phyloP scores from a whole-genome alignment of 2,329 filamentous ascomycete species.

The Calonectria pseudoreteaudii region DNA sequence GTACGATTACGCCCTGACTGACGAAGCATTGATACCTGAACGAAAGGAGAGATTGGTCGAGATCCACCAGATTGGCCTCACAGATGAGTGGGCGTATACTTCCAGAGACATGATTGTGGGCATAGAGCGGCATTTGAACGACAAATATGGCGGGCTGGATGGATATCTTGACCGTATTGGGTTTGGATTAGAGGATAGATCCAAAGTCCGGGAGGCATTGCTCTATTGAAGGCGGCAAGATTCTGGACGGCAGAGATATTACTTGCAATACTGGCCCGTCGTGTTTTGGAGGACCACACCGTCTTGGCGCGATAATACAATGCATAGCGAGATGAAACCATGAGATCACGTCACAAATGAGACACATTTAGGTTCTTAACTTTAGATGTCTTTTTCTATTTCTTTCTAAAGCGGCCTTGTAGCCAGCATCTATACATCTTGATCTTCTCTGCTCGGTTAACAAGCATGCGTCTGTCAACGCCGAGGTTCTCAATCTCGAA shows the following conservation, averaged over 20 bases:
- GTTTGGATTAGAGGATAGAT: constrained; percentile 59
- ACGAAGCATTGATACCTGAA: constrained; percentile 69
- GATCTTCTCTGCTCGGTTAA: constrained; percentile 88
- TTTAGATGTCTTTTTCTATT: constrained; percentile 50
- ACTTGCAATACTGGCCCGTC: background rate
- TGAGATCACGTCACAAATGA: background rate
- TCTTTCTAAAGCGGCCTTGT: constrained; percentile 84
- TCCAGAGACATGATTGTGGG: constrained; percentile 71
- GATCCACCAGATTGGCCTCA: constrained; percentile 76
- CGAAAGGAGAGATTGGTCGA: constrained; percentile 74
- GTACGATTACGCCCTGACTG: constrained; percentile 78
- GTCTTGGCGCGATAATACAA: too few relatives aligned
- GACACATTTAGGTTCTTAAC: background rate
- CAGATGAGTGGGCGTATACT: constrained; percentile 78
- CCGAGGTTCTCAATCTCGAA: constrained; percentile 85
- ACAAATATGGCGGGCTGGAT: constrained; percentile 74
- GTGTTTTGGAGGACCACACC: too few relatives aligned
- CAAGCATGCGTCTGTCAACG: constrained; percentile 87
- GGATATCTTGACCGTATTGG: constrained; percentile 75
- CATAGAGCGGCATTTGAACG: constrained; percentile 68
- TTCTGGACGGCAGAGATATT: background rate
- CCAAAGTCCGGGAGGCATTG: constrained; percentile 54
- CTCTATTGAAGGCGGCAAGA: constrained; percentile 49
- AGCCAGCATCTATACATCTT: constrained; percentile 99
- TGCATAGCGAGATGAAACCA: too few relatives aligned